Evolutionary conservation across 768 basidiomycete genomes (phyloP).

Genomic region (Antrodiella citrinella): DNA sequence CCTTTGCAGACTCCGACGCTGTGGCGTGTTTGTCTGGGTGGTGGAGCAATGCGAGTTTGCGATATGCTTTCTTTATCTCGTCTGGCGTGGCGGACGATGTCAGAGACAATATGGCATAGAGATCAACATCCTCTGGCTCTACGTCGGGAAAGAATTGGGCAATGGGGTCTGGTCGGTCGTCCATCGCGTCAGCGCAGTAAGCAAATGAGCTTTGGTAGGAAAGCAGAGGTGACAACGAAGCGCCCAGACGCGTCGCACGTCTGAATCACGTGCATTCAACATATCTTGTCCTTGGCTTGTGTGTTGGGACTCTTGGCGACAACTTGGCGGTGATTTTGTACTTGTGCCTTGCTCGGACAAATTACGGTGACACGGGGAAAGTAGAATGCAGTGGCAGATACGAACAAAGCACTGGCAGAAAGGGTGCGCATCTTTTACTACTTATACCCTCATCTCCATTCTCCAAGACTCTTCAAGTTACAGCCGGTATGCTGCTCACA

Average conservation of each 20-base stretch:
- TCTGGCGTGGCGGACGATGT: constrained; percentile 45
- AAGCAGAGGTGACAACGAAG: too few species aligned
- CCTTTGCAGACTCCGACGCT: constrained; percentile 50
- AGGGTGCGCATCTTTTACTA: background rate
- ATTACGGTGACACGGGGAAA: background rate
- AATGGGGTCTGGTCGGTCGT: constrained; percentile 59
- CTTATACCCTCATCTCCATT: background rate
- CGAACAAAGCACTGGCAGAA: background rate
- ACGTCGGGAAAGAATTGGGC: constrained; percentile 65
- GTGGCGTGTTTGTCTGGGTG: constrained; percentile 89
- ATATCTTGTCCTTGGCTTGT: too few species aligned
- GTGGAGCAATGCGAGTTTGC: constrained; percentile 67
- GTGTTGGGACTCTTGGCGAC: too few species aligned
- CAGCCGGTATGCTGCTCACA: constrained; percentile 12
- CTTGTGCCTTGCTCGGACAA: background rate
- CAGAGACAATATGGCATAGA: constrained; percentile 69
- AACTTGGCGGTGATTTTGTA: too few species aligned
- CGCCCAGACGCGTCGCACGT: background rate
- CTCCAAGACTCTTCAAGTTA: background rate
- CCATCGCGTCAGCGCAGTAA: too few species aligned
- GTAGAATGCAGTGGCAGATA: background rate
- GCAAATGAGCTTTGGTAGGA: too few species aligned
- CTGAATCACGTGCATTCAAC: background rate
- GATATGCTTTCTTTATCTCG: constrained; percentile 79
- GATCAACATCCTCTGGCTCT: constrained; percentile 53